Conservation (phyloP, 352 stramenopile genomes). For the Pythium dissimile region DNA sequence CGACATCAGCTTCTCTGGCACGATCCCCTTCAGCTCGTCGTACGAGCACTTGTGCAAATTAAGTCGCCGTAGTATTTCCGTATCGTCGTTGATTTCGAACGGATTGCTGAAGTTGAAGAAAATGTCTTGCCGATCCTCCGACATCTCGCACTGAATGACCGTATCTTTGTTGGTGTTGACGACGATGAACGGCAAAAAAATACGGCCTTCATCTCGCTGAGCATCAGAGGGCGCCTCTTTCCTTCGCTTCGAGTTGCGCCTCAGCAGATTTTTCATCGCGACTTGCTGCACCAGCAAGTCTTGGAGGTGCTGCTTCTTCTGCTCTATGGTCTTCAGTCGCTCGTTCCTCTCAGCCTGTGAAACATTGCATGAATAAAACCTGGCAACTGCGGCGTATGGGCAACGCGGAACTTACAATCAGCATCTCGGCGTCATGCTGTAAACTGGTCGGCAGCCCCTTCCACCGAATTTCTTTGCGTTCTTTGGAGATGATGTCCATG, state of each 20-base stretch:
- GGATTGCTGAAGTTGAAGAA: slow-evolving; percentile 96
- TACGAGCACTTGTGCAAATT: slow-evolving; percentile 82
- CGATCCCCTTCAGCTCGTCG: slow-evolving; percentile 64
- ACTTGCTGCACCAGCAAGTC: slow-evolving; percentile 93
- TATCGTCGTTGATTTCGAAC: slow-evolving; percentile 98
- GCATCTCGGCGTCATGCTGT: slow-evolving; percentile 85
- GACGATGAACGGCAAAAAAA: slow-evolving; percentile 96
- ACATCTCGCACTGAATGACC: slow-evolving; percentile 97
- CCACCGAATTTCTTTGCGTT: slow-evolving; percentile 92
- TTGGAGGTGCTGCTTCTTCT: slow-evolving; percentile 89
- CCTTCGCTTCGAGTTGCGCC: slow-evolving; percentile 78
- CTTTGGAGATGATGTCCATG: slow-evolving; percentile 98
- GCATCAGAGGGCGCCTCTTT: slow-evolving; percentile 40
- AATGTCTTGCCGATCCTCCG: slow-evolving; percentile 92
- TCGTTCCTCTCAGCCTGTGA: slow-evolving; percentile 72
- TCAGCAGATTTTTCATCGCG: slow-evolving; percentile 92
- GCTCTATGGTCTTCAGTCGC: slow-evolving; percentile 75
- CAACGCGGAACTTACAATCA: slow-evolving; percentile 45
- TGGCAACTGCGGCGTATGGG: neutral
- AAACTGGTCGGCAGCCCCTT: slow-evolving; percentile 77
- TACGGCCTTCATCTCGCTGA: slow-evolving; percentile 69
- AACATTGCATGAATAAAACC: neutral
- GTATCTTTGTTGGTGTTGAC: slow-evolving; percentile 94
- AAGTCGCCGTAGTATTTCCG: slow-evolving; percentile 94
- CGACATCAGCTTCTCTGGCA: slow-evolving; percentile 71